Conservation (phyloP, 192 early-diverging fungal genomes). For the Diversispora epigaea region DNA sequence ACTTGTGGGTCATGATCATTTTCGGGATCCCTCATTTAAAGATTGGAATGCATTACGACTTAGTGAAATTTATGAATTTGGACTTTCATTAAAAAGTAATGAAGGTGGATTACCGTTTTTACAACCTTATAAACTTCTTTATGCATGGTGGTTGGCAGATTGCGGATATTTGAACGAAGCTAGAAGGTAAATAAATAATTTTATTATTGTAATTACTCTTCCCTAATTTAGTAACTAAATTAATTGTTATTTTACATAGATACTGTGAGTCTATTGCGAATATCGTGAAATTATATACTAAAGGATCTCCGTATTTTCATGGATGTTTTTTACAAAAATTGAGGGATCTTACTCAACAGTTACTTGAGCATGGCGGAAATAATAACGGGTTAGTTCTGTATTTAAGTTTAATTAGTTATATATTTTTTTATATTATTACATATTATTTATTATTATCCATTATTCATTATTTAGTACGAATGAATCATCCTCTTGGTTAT, state of each 20-base stretch:
- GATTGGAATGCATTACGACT: constrained; percentile 62
- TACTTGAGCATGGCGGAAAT: constrained; percentile 48
- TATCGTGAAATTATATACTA: constrained; percentile 68
- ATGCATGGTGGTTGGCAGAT: constrained; percentile 82
- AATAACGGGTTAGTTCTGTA: constrained; percentile 32
- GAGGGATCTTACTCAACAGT: constrained; percentile 67
- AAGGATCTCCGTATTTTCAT: constrained; percentile 82
- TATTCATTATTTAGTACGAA: constrained; percentile 31
- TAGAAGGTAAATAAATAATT: constrained; percentile 37
- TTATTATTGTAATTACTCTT: background rate
- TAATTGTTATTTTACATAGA: constrained; percentile 25
- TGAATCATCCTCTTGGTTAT: constrained; percentile 33
- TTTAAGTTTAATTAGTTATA: too few species aligned
- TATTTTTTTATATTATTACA: background rate
- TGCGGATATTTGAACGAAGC: constrained; percentile 74
- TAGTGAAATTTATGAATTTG: constrained; percentile 85
- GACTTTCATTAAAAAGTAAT: constrained; percentile 51
- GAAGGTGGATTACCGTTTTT: constrained; percentile 76
- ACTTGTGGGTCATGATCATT: constrained; percentile 64
- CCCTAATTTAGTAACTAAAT: background rate
- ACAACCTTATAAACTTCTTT: constrained; percentile 83
- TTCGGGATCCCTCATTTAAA: constrained; percentile 41
- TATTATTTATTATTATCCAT: background rate
- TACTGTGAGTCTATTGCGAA: constrained; percentile 80
- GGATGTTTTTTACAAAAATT: constrained; percentile 67